A percentile compares a stretch with the other conserved stretches of the same genome.
Conservation (phyloP, 352 stramenopile genomes). For the Phytophthora quininea region DNA sequence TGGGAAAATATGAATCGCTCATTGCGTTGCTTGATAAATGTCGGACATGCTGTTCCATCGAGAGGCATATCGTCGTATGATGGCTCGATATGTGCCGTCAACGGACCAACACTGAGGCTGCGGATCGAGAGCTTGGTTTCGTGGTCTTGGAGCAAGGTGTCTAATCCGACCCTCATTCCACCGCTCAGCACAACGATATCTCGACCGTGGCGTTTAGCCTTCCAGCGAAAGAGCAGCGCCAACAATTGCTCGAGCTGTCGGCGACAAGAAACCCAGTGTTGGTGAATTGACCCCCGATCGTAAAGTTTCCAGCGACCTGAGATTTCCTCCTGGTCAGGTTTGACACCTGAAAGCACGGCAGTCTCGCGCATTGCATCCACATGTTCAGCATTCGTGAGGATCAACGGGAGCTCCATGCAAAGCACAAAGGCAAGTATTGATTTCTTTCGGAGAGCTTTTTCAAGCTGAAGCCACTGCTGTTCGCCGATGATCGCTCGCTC, state of each 20-base stretch:
- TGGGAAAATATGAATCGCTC: slow-evolving; percentile 70
- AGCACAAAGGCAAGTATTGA: slow-evolving; percentile 61
- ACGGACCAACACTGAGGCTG: slow-evolving; percentile 64
- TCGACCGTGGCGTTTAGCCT: slow-evolving; percentile 66
- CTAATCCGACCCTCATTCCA: slow-evolving; percentile 62
- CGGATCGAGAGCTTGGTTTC: slow-evolving; percentile 54
- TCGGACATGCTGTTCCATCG: slow-evolving; percentile 55
- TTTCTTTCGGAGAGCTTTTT: slow-evolving; percentile 75
- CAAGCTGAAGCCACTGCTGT: slow-evolving; percentile 67
- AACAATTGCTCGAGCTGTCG: slow-evolving; percentile 74
- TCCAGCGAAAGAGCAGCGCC: slow-evolving; percentile 77
- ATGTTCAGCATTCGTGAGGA: slow-evolving; percentile 57
- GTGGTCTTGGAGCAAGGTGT: slow-evolving; percentile 64
- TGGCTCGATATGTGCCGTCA: slow-evolving; percentile 56
- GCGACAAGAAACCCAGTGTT: slow-evolving; percentile 77
- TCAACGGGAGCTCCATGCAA: slow-evolving; percentile 68
- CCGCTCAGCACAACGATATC: slow-evolving; percentile 78
- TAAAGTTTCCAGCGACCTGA: slow-evolving; percentile 55
- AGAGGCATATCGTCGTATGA: slow-evolving; percentile 55
- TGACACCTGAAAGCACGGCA: not conserved
- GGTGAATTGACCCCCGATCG: slow-evolving; percentile 50
- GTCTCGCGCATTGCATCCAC: slow-evolving; percentile 57
- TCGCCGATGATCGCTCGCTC: slow-evolving; percentile 72
- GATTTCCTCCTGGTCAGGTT: slow-evolving; percentile 22
- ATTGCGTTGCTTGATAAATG: slow-evolving; percentile 42